Percentiles rank a stretch among this genome's conserved stretches.
These are phyloP conservation scores for Selaginella tamariscina DNA, from an alignment of 75 land plant genomes.

Conservation along the genomic window DNA sequence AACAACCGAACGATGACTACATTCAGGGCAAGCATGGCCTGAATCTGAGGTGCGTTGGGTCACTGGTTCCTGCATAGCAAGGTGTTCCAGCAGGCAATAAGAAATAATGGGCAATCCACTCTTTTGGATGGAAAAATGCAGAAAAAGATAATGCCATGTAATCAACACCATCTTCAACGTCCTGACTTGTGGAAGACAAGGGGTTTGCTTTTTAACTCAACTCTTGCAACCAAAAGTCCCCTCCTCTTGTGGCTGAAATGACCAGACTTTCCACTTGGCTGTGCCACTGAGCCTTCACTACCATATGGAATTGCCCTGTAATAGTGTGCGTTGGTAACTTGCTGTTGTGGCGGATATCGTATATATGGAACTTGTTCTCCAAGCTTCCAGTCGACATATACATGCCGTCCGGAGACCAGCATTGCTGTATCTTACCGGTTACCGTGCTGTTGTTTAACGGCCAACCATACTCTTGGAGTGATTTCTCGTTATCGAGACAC, in stretches of 20 bases:
- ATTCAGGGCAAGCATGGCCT: constrained; percentile 98
- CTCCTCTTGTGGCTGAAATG: neutral
- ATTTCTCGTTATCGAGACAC: neutral
- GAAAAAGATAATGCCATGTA: too few species aligned
- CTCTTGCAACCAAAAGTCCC: neutral
- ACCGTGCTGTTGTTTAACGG: neutral
- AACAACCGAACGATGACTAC: constrained; percentile 98
- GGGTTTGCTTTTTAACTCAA: neutral
- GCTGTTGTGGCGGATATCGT: neutral
- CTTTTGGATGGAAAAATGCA: too few species aligned
- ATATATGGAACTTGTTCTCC: neutral
- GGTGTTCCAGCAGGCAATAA: constrained; percentile 71
- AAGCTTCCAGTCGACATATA: neutral
- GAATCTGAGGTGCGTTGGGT: constrained; percentile 98
- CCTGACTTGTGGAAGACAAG: too few species aligned
- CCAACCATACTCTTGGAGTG: neutral
- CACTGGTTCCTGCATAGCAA: constrained; percentile 82
- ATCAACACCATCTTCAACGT: too few species aligned
- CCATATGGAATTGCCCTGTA: neutral
- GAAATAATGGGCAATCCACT: too few species aligned
- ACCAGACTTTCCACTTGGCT: neutral
- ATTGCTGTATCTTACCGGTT: neutral
- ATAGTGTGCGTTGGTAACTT: neutral
- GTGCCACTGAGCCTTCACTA: neutral
- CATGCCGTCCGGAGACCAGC: neutral